Evolutionary conservation across 768 basidiomycete genomes (phyloP), one percentile per base, ranked within the genome.

Genomic region (Leccinum fibrillosum): DNA sequence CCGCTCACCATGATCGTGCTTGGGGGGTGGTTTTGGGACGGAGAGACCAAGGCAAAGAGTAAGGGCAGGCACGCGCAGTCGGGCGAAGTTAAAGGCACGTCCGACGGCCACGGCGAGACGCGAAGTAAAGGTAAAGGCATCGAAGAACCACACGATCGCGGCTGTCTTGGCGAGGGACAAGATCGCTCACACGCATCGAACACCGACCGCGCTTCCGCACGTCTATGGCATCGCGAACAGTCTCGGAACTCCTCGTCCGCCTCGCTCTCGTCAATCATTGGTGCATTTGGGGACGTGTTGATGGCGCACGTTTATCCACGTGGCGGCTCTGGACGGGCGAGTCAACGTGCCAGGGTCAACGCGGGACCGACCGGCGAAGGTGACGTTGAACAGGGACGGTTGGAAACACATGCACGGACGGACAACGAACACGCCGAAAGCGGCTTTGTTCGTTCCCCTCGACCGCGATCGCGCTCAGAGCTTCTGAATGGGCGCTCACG

Each of bases 1-100:
- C 96, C 95, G 0, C 68, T 98, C 26, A 98, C 95, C 2, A 77
- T 97, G 25, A 80, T 98, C 56, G 93, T 97, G 6, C 86, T 98
- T 45, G 95, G 95, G 11, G 94, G 90, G 13, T 98, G 95, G 77
- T 96, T 96, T 74, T 89, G 86, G 70, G 76, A 76, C 0, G 76
- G 78, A 11, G 56, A 63, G 2, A 21, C 54, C 30, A 48, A 56
- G 2, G 5, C 30, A 5, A 56, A 44, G 2, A n/a, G 1, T 2
- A 59, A 42, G 26, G 5, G 7, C 30, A 17, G 28, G 2, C 35
- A 30, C 4, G 12, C n/a, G n/a, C 52, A 50, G 17, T 34, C 21
- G 21, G n/a, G 25, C 4, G 32, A 49, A n/a, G 17, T 34, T 12
- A 37, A 51, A 25, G 11, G 17, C 6, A 32, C 17, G 6, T 44